Evolutionary conservation across 768 basidiomycete species (phyloP), one percentile per base, ranked within the genome.

Genomic region (Trichaptum fuscoviolaceum): DNA sequence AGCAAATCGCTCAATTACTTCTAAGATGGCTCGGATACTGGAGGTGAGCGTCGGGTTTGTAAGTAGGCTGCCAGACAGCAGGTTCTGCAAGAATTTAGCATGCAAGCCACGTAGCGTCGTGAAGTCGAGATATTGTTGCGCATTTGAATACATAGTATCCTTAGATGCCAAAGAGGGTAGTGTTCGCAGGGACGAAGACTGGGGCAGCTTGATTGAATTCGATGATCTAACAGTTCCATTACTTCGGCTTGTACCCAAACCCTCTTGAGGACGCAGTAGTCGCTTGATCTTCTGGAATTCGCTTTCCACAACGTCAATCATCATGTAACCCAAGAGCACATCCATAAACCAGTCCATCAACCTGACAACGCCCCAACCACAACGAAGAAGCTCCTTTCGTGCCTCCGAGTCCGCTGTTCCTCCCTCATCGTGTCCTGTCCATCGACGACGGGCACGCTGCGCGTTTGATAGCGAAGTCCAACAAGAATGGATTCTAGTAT

Each of bases 291-390:
- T 82, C 65, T 84, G 78, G 72, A 91, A 95, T 73, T 96, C 94
- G 18, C 87, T 84, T 67, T 95, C 94, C 35, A 95, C 83, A 9
- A 96, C 94, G 69, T 96, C 95, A 71, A 85, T 90, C 92, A 93
- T 92, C 67, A 93, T 85, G 75, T 97, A 96, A 10, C 87, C 87
- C 65, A 92, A 77, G 1, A 97, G 73, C 27, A 87, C 88, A 74
- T 95, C 93, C 66, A 96, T 79, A 73, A 95, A 96, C 93, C 93
- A 96, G 57, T 87, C 85, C 94, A 96, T 95, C 72, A 91, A 87
- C 71, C 93, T 79, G 8, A 95, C 89, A 34, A 90, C 84, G 1
- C 92, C 93, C 95, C 95, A 97, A 1, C 90, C 89, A 67, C 87
- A 89, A 66, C 94, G 82, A 66, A 93, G 79, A 23, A 94, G 81